A percentile compares a stretch with the other conserved stretches of the same genome.
These are phyloP conservation scores for Ogataea haglerorum DNA, from an alignment of 805 yeast genomes.

Conservation along the genomic window DNA sequence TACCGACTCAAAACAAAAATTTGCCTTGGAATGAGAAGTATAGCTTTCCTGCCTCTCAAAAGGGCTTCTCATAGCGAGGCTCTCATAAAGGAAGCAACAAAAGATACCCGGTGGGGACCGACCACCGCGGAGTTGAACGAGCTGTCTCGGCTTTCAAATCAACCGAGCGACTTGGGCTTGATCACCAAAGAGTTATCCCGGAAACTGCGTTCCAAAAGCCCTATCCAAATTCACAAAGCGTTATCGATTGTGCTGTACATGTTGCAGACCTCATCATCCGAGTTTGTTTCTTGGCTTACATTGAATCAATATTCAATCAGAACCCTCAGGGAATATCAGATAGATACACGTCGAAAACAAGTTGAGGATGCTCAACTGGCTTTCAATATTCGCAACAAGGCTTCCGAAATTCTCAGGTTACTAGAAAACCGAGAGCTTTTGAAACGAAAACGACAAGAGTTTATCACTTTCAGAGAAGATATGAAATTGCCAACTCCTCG, in stretches of 20 bases:
- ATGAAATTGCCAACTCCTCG: slow-evolving; percentile 35
- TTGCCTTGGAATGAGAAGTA: slow-evolving; percentile 24
- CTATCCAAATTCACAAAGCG: slow-evolving; percentile 45
- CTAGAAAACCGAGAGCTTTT: slow-evolving; percentile 35
- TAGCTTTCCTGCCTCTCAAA: slow-evolving; percentile 23
- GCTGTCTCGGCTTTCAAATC: slow-evolving; percentile 44
- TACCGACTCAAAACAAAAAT: background rate
- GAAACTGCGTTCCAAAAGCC: slow-evolving; percentile 36
- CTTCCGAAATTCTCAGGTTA: slow-evolving; percentile 32
- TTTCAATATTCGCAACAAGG: slow-evolving; percentile 37
- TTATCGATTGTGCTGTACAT: slow-evolving; percentile 50
- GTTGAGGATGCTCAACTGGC: slow-evolving; percentile 23
- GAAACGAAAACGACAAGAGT: slow-evolving; percentile 38
- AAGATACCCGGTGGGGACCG: slow-evolving; percentile 47
- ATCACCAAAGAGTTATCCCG: slow-evolving; percentile 41
- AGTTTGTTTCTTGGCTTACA: slow-evolving; percentile 46
- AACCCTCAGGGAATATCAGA: slow-evolving; percentile 28
- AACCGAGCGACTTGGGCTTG: slow-evolving; percentile 36
- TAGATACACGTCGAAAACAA: slow-evolving; percentile 18
- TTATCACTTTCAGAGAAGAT: slow-evolving; percentile 38
- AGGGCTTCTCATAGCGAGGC: slow-evolving; percentile 30
- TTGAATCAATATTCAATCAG: slow-evolving; percentile 36
- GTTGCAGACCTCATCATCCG: slow-evolving; percentile 51
- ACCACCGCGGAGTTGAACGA: slow-evolving; percentile 54
- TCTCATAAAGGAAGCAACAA: slow-evolving; percentile 43